Percentiles rank a stretch among this genome's conserved stretches.
Evolutionary conservation across 106 monocot species (phyloP).

Genomic region (Phalaenopsis aphrodite): DNA sequence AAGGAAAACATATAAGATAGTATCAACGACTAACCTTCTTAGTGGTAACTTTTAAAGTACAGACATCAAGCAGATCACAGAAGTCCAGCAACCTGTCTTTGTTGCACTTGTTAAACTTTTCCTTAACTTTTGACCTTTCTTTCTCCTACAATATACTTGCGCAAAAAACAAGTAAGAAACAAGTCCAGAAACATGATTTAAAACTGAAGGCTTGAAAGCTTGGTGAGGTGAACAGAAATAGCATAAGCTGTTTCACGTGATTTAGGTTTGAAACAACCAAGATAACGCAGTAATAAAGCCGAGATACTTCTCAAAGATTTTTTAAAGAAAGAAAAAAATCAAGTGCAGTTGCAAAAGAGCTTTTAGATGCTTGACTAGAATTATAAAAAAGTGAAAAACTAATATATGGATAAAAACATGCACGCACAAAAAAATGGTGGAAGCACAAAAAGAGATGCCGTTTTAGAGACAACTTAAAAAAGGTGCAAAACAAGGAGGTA

Average conservation of each 20-base stretch:
- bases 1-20: not conserved
- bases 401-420: not conserved
- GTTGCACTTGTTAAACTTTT: slow-evolving; percentile 46
- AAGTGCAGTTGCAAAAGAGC: not conserved
- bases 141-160: slow-evolving; percentile 31
- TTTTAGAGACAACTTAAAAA: not conserved
- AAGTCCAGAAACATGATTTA: not conserved
- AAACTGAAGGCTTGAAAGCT: not conserved
- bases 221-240: not conserved
- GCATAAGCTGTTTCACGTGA: not conserved
- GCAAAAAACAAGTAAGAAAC: not conserved
- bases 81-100: slow-evolving; percentile 53
- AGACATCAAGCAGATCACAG: slow-evolving; percentile 55
- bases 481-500: too few relatives aligned
- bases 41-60: slow-evolving; percentile 21
- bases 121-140: slow-evolving; percentile 29
- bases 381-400: not conserved
- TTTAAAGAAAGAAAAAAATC: not conserved
- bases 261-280: not conserved
- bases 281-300: not conserved
- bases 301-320: not conserved
- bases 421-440: not conserved
- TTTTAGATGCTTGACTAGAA: not conserved
- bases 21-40: slow-evolving; percentile 38
- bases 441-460: not conserved